Evolutionary conservation across 352 stramenopile species (phyloP), one percentile per base, ranked within the genome.

Genomic region (Phytophthora litchii): DNA sequence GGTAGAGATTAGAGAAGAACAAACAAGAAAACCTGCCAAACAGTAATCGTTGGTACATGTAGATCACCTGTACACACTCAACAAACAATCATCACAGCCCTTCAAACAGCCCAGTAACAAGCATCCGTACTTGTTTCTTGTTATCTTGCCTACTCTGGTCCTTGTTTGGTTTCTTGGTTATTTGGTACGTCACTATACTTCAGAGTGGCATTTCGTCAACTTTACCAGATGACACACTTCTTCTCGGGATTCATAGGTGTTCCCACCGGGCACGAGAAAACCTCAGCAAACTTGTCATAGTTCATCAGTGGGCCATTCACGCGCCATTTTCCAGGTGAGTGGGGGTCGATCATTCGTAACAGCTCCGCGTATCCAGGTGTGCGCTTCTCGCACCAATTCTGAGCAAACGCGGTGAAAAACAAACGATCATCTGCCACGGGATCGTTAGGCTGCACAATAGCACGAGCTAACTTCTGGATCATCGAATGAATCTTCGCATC

Each of bases 211-310:
- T 13, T 37, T 32, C 9, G 40, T 16, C 8, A 8, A 16, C 7
- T 51, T 68, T 81, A 92, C 80, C 83, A 92, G 35, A 92, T 77
- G 34, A 82, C 59, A 36, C 83, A 91, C 52, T 83, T 81, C 37
- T 87, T 71, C 23, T 64, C 53, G 1, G 83, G 81, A 48, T 91
- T 93, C 81, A 93, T 91, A 3, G 70, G 70, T 1, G 76, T 74
- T 4, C 81, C 81, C 4, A 72, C 47, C 3, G 74, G 56, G 63
- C 83, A 92, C 49, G 87, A 66, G 46, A 92, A 91, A n/a, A 63
- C 66, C 49, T 83, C 53, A 0, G 78, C 77, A 52, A 92, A 92
- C 64, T 77, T 74, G 44, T 66, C 48, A 54, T 75, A 88, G 62
- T 90, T 91, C 58, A 83, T 86, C 25, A 86, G 27, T 7, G 78